These are phyloP conservation scores for Syncephalastrum racemosum DNA, from an alignment of 371 early-diverging fungal genomes.

Conservation along the genomic window DNA sequence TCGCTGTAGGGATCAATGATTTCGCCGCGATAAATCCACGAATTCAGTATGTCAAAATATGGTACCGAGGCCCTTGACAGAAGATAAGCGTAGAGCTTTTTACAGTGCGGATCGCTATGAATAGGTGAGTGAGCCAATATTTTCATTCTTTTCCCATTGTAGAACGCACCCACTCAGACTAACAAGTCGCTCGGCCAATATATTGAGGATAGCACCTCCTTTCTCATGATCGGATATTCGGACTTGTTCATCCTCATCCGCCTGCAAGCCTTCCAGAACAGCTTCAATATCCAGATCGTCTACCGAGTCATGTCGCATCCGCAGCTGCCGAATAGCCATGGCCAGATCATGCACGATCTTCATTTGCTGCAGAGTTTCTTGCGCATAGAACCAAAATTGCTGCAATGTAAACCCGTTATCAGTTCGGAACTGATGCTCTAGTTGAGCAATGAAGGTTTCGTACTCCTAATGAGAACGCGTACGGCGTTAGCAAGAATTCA, in stretches of 20 bases:
- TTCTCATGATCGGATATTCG: constrained; percentile 51
- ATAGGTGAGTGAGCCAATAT: constrained; percentile 40
- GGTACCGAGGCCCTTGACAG: constrained; percentile 79
- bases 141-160: constrained; percentile 59
- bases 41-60: constrained; percentile 75
- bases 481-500: background rate
- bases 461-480: constrained; percentile 63
- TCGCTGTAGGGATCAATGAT: constrained; percentile 85
- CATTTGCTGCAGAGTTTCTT: constrained; percentile 75
- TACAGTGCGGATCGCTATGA: constrained; percentile 69
- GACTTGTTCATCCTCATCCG: constrained; percentile 29
- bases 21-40: constrained; percentile 90
- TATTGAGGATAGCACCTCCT: constrained; percentile 64
- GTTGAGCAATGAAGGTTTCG: constrained; percentile 80
- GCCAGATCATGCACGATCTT: constrained; percentile 64
- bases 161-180: constrained; percentile 63
- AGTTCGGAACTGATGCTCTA: constrained; percentile 83
- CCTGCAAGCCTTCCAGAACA: constrained; percentile 49
- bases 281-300: constrained; percentile 49
- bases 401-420: constrained; percentile 81
- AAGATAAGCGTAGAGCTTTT: constrained; percentile 74
- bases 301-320: constrained; percentile 12
- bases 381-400: constrained; percentile 85
- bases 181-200: constrained; percentile 62
- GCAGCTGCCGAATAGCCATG: constrained; percentile 46